A percentile compares a stretch with the other conserved stretches of the same genome.
phyloP scores from a whole-genome alignment of 805 yeast species.

The Kuraishia ogatae region DNA sequence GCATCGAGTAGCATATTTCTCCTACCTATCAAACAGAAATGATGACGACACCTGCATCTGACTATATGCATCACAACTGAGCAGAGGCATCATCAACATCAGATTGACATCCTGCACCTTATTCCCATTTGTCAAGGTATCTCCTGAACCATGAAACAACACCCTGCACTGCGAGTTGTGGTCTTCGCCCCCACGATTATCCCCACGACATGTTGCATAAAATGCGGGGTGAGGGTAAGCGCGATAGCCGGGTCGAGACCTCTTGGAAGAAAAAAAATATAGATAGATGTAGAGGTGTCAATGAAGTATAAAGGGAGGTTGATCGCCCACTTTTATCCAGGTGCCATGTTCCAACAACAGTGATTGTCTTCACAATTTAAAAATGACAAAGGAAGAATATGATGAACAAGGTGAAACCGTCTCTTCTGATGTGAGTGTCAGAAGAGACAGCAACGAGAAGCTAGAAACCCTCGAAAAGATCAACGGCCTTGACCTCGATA shows the following conservation, averaged over 20 bases:
- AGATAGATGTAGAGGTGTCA: neutral
- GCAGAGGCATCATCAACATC: neutral
- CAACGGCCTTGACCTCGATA: conserved; percentile 24
- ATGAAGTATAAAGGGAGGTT: neutral
- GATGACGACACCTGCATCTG: neutral
- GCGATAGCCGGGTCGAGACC: neutral
- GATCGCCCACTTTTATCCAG: neutral
- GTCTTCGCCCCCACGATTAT: neutral
- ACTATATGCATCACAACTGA: neutral
- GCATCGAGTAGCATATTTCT: too few species aligned
- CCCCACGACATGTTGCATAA: neutral
- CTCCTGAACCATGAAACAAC: neutral
- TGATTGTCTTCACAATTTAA: neutral
- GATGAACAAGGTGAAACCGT: neutral
- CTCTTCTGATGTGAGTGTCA: conserved; percentile 10
- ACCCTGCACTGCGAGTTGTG: neutral
- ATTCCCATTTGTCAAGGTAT: neutral
- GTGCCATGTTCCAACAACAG: neutral
- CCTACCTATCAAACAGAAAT: too few species aligned
- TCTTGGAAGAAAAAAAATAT: neutral
- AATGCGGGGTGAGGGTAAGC: neutral
- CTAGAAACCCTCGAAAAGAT: conserved; percentile 19
- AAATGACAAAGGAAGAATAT: neutral
- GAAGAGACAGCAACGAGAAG: conserved; percentile 15
- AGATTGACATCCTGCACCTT: neutral